These are phyloP conservation scores for Cercospora berteroae DNA, from an alignment of 2,329 filamentous ascomycete species.

Conservation along the genomic window DNA sequence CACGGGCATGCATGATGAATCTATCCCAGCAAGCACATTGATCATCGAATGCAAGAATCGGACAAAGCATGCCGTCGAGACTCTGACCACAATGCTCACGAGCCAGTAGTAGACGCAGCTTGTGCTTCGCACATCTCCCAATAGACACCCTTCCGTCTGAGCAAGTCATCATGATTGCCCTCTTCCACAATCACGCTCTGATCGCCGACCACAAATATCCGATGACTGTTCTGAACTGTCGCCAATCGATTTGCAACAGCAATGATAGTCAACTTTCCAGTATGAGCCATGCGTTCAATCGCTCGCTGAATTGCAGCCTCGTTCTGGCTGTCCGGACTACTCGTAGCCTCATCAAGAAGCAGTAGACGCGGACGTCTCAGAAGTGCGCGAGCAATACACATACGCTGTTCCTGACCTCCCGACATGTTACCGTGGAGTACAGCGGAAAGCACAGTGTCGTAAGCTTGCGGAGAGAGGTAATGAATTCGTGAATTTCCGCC, in stretches of 20 bases:
- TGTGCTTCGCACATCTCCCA: too few species aligned
- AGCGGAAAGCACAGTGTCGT: constrained; percentile 54
- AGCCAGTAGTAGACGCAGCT: too few species aligned
- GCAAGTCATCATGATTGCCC: too few species aligned
- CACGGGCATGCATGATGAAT: too few species aligned
- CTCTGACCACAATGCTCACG: too few species aligned
- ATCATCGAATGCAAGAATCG: too few species aligned
- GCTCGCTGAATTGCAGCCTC: constrained; percentile 42
- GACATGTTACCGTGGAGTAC: constrained; percentile 41
- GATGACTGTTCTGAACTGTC: constrained; percentile 33
- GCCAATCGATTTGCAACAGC: constrained; percentile 46
- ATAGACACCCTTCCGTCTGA: too few species aligned
- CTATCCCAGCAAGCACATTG: too few species aligned
- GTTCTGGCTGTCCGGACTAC: constrained; percentile 44
- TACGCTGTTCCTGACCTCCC: constrained; percentile 44
- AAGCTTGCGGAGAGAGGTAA: constrained; percentile 60
- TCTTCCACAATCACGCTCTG: too few species aligned
- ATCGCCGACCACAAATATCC: too few species aligned
- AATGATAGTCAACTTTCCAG: constrained; percentile 38
- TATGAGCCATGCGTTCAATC: constrained; percentile 34
- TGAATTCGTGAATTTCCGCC: constrained; percentile 69
- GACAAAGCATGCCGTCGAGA: too few species aligned
- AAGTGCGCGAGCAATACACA: constrained; percentile 44
- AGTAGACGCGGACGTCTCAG: constrained; percentile 42
- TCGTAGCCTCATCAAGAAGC: constrained; percentile 45